phyloP scores from a whole-genome alignment of 2,329 filamentous ascomycete species.

The Penicillium glabrum region DNA sequence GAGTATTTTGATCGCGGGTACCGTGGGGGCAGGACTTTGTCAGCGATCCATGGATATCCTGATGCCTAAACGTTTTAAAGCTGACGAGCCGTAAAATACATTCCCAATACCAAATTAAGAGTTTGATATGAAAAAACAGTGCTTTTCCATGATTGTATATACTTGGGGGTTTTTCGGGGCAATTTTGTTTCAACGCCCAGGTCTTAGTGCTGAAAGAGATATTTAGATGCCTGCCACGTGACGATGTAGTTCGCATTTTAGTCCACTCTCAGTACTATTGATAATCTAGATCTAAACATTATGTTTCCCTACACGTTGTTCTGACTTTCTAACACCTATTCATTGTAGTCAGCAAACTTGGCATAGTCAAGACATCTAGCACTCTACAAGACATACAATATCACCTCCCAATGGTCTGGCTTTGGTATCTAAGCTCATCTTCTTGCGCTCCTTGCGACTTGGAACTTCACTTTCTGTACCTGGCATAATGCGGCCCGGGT shows the following conservation, averaged over 20 bases:
- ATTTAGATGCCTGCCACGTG: too few relatives aligned
- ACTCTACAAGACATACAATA: neutral
- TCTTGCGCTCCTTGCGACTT: conserved; percentile 13
- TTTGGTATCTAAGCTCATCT: neutral
- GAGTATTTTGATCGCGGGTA: neutral
- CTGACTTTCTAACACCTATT: neutral
- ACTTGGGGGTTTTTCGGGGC: too few relatives aligned
- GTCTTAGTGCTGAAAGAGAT: too few relatives aligned
- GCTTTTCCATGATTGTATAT: too few relatives aligned
- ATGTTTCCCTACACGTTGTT: neutral
- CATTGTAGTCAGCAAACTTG: neutral
- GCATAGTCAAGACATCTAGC: neutral
- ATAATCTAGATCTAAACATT: neutral
- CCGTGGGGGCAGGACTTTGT: neutral
- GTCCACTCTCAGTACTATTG: neutral
- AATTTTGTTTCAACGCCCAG: too few relatives aligned
- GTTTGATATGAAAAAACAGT: too few relatives aligned
- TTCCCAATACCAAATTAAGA: too few relatives aligned
- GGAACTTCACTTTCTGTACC: conserved; percentile 33
- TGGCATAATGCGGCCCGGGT: conserved; percentile 36
- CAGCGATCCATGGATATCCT: neutral
- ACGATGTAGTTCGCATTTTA: too few relatives aligned
- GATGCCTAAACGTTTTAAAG: neutral
- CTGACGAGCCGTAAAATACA: too few relatives aligned
- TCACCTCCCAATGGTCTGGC: neutral